Base-by-base conservation (phyloP, 2,329 filamentous ascomycete genomes). In the Fusarium napiforme region DNA sequence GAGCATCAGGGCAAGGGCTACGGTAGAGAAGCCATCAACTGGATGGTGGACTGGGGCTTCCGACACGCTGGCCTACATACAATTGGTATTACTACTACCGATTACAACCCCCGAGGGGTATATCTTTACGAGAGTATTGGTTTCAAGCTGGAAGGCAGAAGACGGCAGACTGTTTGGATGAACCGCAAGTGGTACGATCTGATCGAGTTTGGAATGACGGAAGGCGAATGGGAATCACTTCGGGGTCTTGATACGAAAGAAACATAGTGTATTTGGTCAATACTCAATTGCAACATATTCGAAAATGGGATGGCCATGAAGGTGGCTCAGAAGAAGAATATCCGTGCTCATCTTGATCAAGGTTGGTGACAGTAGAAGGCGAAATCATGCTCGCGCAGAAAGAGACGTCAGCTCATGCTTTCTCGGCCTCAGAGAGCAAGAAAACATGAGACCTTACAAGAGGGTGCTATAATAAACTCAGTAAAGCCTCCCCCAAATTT, bases 111-210 rank as follows among this genome's bases (percentile, higher is more conserved):
- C 2, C 49, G 42, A 14, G 64, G 47, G 19, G n/a, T 37, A 2
- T 19, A 69, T 40, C 28, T 69, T 8, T 69, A 69, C 12, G 47
- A 64, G 3, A 64, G 10, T 9, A 63, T 69, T 16, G 66, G 66
- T 1, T 69, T 69, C 45, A 47, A n/a, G 3, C 12, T 43, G 1
- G 66, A 69, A 34, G 66, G 66, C 1, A 64, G 28, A 39, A 63
- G 66, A 9, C 50, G 66, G 45, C 82, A 87, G 67, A 78, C 75
- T 0, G 73, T 85, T 4, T 87, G 82, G 80, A 80, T 82, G 69
- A 82, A 87, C 65, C 81, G 86, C 2, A 75, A 79, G 34, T 88
- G 81, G 82, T 76, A 78, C 40, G 81, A 84, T 42, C 53, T 75
- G 16, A 53, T 85, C 5, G 69, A 79, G 26, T 77, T 83, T 60